Evolutionary conservation across 805 yeast species (phyloP).

Genomic region (Candida rishiriensis): DNA sequence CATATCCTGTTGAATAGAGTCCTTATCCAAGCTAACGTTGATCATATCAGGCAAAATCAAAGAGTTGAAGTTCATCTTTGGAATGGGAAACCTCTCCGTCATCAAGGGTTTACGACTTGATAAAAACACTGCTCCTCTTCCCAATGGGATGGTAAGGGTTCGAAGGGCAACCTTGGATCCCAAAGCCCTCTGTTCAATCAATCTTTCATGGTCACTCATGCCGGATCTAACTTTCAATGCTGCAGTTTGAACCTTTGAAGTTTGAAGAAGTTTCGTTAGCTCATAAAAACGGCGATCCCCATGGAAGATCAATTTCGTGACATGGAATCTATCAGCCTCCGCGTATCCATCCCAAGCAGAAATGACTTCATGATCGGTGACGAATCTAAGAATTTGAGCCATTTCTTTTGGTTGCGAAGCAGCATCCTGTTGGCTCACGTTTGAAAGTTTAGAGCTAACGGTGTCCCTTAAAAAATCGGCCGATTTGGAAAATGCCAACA

Average conservation of each 20-base stretch:
- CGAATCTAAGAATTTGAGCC: constrained; percentile 35
- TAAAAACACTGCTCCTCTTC: constrained; percentile 69
- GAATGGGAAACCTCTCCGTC: constrained; percentile 80
- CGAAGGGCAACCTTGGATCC: constrained; percentile 62
- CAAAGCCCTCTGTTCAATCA: constrained; percentile 49
- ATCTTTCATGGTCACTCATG: constrained; percentile 50
- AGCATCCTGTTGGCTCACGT: neutral
- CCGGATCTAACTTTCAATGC: constrained; percentile 35
- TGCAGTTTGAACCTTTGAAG: constrained; percentile 59
- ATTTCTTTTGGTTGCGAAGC: constrained; percentile 33
- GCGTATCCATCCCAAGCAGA: constrained; percentile 67
- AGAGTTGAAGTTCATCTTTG: constrained; percentile 67
- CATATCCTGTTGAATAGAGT: constrained; percentile 42
- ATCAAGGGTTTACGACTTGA: constrained; percentile 70
- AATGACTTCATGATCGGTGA: constrained; percentile 41
- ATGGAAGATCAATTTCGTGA: constrained; percentile 70
- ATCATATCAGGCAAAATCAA: constrained; percentile 59
- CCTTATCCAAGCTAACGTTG: constrained; percentile 56
- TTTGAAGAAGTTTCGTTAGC: constrained; percentile 65
- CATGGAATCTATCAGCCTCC: constrained; percentile 62
- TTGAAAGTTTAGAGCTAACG: constrained; percentile 2
- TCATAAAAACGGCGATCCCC: constrained; percentile 78
- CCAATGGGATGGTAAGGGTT: constrained; percentile 71
- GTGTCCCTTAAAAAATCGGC: constrained; percentile 4
- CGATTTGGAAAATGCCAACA: constrained; percentile 28